phyloP scores from a whole-genome alignment of 495 filamentous ascomycete genomes.

The Podospora fimiseda region DNA sequence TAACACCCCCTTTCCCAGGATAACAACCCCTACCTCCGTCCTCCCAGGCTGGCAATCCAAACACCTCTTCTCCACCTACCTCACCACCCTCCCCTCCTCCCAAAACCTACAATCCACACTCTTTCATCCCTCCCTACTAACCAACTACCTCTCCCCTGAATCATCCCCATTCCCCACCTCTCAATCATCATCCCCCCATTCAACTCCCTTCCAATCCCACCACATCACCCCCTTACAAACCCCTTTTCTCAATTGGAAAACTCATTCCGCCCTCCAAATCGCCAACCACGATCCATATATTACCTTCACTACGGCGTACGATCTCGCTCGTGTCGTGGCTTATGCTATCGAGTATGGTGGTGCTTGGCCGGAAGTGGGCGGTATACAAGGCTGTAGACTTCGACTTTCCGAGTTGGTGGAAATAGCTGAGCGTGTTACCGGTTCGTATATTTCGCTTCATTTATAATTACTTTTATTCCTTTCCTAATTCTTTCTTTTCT shows the following conservation, averaged over 20 bases:
- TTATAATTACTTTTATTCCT: too few relatives aligned
- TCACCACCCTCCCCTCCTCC: neutral
- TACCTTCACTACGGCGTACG: neutral
- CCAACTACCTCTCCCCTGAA: neutral
- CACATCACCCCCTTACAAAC: neutral
- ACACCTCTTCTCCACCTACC: neutral
- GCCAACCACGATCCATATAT: neutral
- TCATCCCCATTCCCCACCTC: neutral
- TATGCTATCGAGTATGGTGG: neutral
- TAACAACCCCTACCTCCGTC: too few relatives aligned
- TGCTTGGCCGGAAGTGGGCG: neutral
- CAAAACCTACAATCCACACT: neutral
- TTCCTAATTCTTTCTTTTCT: too few relatives aligned
- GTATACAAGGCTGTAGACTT: neutral
- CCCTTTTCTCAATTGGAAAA: neutral
- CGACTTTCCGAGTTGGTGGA: neutral
- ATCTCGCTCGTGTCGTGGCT: neutral
- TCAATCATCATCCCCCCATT: neutral
- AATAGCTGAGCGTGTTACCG: neutral
- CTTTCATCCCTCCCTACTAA: neutral
- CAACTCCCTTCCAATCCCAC: neutral
- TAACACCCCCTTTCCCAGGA: too few relatives aligned
- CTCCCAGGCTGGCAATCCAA: neutral
- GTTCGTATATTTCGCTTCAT: too few relatives aligned
- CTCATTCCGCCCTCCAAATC: neutral